Evolutionary conservation across 1,139 yeast genomes (phyloP).

Genomic region (Yamadazyma trypodendri): DNA sequence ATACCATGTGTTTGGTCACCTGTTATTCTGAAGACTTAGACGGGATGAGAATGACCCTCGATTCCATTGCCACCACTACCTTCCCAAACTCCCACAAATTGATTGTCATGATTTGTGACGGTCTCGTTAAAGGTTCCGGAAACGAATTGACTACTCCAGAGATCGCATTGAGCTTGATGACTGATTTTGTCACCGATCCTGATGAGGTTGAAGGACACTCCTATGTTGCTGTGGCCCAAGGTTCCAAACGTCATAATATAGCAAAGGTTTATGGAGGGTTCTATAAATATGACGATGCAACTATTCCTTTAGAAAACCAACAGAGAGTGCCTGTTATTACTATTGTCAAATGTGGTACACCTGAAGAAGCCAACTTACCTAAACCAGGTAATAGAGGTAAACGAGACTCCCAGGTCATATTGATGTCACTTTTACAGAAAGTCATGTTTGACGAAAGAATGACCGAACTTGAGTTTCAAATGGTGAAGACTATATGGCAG

Average conservation of each 20-base stretch:
- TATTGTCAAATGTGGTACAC: slow-evolving; percentile 91
- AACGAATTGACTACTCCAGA: slow-evolving; percentile 87
- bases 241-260: slow-evolving; percentile 92
- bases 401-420: slow-evolving; percentile 91
- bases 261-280: slow-evolving; percentile 94
- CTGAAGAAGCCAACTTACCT: slow-evolving; percentile 71
- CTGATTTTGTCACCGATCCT: slow-evolving; percentile 67
- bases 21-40: slow-evolving; percentile 92
- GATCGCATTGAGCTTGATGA: slow-evolving; percentile 82
- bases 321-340: slow-evolving; percentile 84
- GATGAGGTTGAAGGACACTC: slow-evolving; percentile 79
- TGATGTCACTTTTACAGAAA: slow-evolving; percentile 90
- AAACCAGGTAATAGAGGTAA: slow-evolving; percentile 99
- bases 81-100: slow-evolving; percentile 93
- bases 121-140: slow-evolving; percentile 91
- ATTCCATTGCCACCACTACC: slow-evolving; percentile 88
- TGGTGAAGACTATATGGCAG: slow-evolving; percentile 77
- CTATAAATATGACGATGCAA: slow-evolving; percentile 72
- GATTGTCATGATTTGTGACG: slow-evolving; percentile 85
- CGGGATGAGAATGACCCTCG: slow-evolving; percentile 83
- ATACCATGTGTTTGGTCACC: slow-evolving; percentile 79
- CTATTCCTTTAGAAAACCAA: slow-evolving; percentile 77
- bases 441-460: slow-evolving; percentile 94
- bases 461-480: slow-evolving; percentile 89
- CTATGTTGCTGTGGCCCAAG: slow-evolving; percentile 93